Base-by-base conservation (phyloP, 139 green algal species). In the Chlorella vulgaris region DNA sequence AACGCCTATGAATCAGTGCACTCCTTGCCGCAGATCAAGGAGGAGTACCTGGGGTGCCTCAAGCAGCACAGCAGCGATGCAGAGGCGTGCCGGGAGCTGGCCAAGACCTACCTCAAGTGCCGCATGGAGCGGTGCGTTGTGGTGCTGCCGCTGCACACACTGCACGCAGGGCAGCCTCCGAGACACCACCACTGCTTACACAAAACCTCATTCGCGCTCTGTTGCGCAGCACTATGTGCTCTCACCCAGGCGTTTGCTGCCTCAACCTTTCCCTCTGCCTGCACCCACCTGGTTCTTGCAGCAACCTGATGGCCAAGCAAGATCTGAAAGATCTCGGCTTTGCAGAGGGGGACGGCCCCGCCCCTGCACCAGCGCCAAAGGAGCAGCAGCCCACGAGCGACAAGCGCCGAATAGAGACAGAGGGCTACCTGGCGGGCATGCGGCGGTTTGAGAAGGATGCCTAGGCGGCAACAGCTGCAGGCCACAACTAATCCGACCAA, bases 81-180 rank as follows among this genome's bases (percentile, higher is more conserved):
- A 0, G 76, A 88, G 19, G 66, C 69, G 0, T 98, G 96, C 90
- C 81, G 86, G 4, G 68, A 94, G 8, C 61, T 96, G 5, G 88
- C 91, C 0, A 93, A 95, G 78, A 51, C 60, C 8, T 98, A 98
- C 84, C 87, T 98, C 19, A 61, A 94, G 74, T 98, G 96, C 83
- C 85, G 95, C 5, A 98, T 98, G 95, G 87, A 95, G 0, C 85
- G 86, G 94, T 98, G 83, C 58, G 85, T 15, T 19, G 43, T 18
- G 15, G 2, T 21, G 6, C 63, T 55, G 13, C 47, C 15, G 47
- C 47, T 24, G 13, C 60, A 2, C 15, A 36, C 60, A 35, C 26
- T 8, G 39, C 2, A n/a, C n/a, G n/a, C n/a, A n/a, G n/a, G n/a
- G n/a, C n/a, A n/a, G n/a, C n/a, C n/a, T n/a, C n/a, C n/a, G n/a